Percentiles rank a stretch among this genome's conserved stretches.
These are phyloP conservation scores for Leucocoprinus birnbaumii DNA, from an alignment of 768 basidiomycete genomes.

Conservation along the genomic window DNA sequence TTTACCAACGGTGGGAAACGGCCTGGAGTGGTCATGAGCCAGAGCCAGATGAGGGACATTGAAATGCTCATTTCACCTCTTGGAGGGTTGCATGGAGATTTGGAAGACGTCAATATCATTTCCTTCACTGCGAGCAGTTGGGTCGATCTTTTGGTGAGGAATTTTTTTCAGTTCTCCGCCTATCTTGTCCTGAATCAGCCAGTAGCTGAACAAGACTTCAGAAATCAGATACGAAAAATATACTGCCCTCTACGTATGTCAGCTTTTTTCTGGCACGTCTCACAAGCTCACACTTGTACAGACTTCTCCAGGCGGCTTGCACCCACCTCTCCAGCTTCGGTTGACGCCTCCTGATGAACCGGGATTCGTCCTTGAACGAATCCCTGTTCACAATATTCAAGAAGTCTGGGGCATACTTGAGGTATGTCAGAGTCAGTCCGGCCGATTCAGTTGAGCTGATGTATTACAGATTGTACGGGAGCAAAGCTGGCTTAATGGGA, in stretches of 20 bases:
- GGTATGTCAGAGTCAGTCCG: constrained; percentile 30
- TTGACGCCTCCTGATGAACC: constrained; percentile 71
- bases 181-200: background rate
- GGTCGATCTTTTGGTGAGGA: constrained; percentile 62
- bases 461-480: constrained; percentile 63
- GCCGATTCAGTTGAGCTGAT: background rate
- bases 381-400: constrained; percentile 69
- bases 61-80: constrained; percentile 60
- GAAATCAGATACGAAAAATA: constrained; percentile 59
- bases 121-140: constrained; percentile 54
- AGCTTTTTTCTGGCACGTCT: background rate
- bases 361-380: constrained; percentile 67
- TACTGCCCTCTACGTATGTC: constrained; percentile 62
- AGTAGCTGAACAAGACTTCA: constrained; percentile 53
- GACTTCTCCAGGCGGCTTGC: constrained; percentile 61
- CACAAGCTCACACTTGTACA: constrained; percentile 23
- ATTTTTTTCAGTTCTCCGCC: constrained; percentile 2
- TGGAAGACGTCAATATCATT: constrained; percentile 35
- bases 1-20: constrained; percentile 56
- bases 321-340: constrained; percentile 70
- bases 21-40: constrained; percentile 67
- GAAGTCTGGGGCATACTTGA: constrained; percentile 78
- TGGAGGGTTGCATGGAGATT: constrained; percentile 38
- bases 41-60: constrained; percentile 71
- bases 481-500: constrained; percentile 83